Conservation (phyloP, 495 filamentous ascomycete species). For the Penicillium ochrochloron region DNA sequence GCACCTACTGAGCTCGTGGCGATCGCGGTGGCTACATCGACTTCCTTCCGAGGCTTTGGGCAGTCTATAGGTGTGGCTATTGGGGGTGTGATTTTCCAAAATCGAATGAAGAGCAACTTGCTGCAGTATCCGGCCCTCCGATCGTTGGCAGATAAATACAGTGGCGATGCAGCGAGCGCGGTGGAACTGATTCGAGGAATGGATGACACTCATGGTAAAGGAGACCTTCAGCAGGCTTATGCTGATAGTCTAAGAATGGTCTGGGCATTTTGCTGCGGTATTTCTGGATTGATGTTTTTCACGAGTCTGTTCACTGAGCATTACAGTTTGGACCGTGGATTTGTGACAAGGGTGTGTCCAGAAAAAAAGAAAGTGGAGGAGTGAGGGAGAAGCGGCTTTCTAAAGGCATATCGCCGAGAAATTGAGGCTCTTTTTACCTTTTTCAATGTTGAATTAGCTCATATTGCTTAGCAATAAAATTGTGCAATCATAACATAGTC, state of each 20-base stretch:
- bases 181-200: conserved; percentile 59
- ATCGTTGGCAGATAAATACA: conserved; percentile 46
- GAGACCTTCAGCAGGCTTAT: conserved; percentile 52
- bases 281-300: conserved; percentile 50
- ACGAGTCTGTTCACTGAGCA: conserved; percentile 53
- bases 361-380: neutral
- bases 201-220: conserved; percentile 37
- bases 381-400: neutral
- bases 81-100: conserved; percentile 43
- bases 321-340: conserved; percentile 54
- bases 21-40: conserved; percentile 45
- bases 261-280: conserved; percentile 56
- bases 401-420: no score
- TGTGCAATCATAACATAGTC: no score
- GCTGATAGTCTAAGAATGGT: conserved; percentile 56
- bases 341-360: conserved; percentile 24
- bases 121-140: conserved; percentile 40
- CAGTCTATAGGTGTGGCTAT: conserved; percentile 52
- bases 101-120: conserved; percentile 39
- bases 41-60: conserved; percentile 51
- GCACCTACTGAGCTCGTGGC: conserved; percentile 37
- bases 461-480: no score
- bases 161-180: conserved; percentile 57
- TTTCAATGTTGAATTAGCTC: no score
- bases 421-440: no score